Percentiles rank a stretch among this genome's conserved stretches.
These are phyloP conservation scores for Gossypium bickii DNA, from an alignment of 345 rosid species.

Conservation along the genomic window DNA sequence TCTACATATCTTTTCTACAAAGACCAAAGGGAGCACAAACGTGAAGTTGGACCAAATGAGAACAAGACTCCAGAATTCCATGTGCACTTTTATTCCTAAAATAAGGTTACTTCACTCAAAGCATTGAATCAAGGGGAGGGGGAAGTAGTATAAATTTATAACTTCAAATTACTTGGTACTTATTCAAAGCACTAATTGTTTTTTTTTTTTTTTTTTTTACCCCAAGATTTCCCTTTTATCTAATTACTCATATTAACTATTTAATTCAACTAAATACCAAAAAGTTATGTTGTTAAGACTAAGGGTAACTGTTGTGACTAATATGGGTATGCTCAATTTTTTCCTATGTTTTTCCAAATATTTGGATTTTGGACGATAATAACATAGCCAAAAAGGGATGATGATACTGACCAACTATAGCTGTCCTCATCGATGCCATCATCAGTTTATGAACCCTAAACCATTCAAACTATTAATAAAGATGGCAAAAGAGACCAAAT, in stretches of 20 bases:
- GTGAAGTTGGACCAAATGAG: not conserved
- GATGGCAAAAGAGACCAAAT: not conserved
- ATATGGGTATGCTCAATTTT: too few species aligned
- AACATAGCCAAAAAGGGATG: not conserved
- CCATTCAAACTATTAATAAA: not conserved
- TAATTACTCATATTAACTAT: not conserved
- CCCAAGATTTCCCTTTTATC: not conserved
- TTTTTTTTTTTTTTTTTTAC: too few species aligned
- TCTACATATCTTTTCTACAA: not conserved
- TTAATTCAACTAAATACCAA: not conserved
- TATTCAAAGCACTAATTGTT: too few species aligned
- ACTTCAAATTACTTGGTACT: too few species aligned
- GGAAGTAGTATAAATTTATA: too few species aligned
- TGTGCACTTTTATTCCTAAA: not conserved
- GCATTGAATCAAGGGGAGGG: not conserved
- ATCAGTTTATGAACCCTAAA: not conserved
- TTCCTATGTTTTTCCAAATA: too few species aligned
- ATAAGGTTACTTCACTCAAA: not conserved
- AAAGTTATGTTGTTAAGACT: not conserved
- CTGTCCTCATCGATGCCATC: not conserved
- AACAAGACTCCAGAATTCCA: not conserved
- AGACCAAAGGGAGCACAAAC: not conserved
- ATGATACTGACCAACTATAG: not conserved
- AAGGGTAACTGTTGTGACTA: too few species aligned
- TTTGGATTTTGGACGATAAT: too few species aligned